Conservation (phyloP, 345 rosid genomes). For the Pseudoturritis turrita region DNA sequence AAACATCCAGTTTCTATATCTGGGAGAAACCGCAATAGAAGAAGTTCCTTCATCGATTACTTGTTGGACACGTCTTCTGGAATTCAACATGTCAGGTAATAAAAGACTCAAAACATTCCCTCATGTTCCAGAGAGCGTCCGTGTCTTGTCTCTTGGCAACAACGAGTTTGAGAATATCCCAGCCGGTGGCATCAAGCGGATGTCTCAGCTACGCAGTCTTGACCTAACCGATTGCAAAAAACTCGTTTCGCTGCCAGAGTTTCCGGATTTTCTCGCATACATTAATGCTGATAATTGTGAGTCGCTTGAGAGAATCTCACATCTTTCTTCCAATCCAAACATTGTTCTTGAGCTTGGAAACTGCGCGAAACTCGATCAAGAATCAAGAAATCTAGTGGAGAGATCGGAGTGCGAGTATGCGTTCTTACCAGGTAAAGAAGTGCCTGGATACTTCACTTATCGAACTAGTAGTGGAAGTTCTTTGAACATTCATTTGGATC, state of each 20-base stretch:
- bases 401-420: background rate
- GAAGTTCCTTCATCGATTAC: background rate
- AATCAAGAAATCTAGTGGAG: background rate
- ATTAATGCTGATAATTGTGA: background rate
- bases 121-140: background rate
- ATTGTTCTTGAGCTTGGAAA: background rate
- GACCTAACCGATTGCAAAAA: background rate
- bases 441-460: background rate
- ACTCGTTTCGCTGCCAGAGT: background rate
- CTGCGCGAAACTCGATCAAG: background rate
- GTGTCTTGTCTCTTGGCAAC: background rate
- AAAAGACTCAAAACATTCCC: background rate
- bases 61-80: background rate
- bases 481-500: background rate
- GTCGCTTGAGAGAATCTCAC: background rate
- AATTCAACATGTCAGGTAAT: background rate
- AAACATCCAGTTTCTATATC: background rate
- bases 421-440: background rate
- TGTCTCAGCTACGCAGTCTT: background rate
- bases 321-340: background rate
- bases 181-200: background rate
- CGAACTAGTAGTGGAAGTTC: background rate
- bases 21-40: background rate
- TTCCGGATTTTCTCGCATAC: background rate
- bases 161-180: background rate